Percentiles rank a stretch among this genome's conserved stretches.
Evolutionary conservation across 2,329 filamentous ascomycete genomes (phyloP).

Genomic region (Ilyonectria mors-panacis): DNA sequence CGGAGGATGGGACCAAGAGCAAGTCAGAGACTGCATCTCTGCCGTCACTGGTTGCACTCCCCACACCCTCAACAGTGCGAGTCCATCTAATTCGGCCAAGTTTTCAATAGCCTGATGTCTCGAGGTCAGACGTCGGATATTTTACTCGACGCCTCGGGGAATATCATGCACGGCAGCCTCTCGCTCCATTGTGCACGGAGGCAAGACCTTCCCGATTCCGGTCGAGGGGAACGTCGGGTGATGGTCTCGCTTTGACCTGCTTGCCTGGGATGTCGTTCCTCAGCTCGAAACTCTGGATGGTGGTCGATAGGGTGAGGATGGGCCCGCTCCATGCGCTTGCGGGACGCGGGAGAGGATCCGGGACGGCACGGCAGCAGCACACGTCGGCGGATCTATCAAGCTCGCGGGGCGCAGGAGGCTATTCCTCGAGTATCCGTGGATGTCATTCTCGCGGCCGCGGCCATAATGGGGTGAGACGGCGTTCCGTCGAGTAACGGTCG

Average conservation of each 20-base stretch:
- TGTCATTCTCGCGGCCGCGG: background rate
- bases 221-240: too few relatives aligned
- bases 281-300: background rate
- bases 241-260: background rate
- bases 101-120: too few relatives aligned
- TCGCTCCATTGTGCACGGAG: too few relatives aligned
- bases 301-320: background rate
- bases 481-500: background rate
- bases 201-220: too few relatives aligned
- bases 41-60: too few relatives aligned
- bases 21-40: background rate
- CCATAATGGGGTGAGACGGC: background rate
- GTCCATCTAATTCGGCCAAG: too few relatives aligned
- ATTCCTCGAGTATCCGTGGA: too few relatives aligned
- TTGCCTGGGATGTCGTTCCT: background rate
- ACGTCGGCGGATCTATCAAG: background rate
- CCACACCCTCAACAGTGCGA: too few relatives aligned
- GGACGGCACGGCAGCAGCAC: slow-evolving; percentile 17
- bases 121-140: too few relatives aligned
- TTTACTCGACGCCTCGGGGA: too few relatives aligned
- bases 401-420: background rate
- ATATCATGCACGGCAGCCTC: too few relatives aligned
- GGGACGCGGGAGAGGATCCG: slow-evolving; percentile 17
- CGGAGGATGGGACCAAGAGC: background rate
- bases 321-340: background rate